Base-by-base conservation (phyloP, 352 stramenopile species). In the Phytophthora idaei region DNA sequence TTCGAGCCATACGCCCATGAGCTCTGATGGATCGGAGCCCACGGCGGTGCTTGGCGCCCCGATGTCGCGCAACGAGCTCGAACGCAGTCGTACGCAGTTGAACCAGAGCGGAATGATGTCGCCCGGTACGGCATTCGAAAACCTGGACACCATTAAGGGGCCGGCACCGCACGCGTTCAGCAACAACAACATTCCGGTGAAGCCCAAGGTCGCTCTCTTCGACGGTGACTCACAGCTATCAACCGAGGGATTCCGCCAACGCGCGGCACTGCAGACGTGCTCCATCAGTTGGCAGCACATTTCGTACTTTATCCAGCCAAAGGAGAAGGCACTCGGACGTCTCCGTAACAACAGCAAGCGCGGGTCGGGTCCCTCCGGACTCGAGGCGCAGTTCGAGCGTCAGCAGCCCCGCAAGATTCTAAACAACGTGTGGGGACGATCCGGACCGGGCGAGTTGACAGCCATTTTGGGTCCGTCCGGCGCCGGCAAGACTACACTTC, bases 401-500 rank as follows among this genome's bases (percentile, higher is more conserved):
- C 71, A 75, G 28, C 71, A 78, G 36, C 71, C 71, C 8, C 71
- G 67, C n/a, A 77, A 77, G 56, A 94, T 94, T 54, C 73, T 94
- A 27, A 81, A 78, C 36, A 83, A 90, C 36, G 74, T 92, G 2
- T 84, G 80, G 54, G 86, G 86, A 3, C 82, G 81, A 57, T 90
- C 78, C 0, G 72, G 65, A 1, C 84, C 86, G 0, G 82, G 83
- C 1, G 84, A 92, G 29, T 69, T 94, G 44, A 92, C 81, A 7
- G 85, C 81, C 17, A 85, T 93, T 54, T 78, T 94, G 12, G 85
- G 85, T 2, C 83, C 85, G 0, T 93, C 85, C 0, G 85, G 82
- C 31, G 73, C 78, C 7, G 83, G 83, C 44, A 91, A 91, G 69
- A 90, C 81, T 0, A 90, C 85, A 34, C 52, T 93, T 28, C 64